These are phyloP conservation scores for Poronia punctata DNA, from an alignment of 495 filamentous ascomycete genomes.

Conservation along the genomic window DNA sequence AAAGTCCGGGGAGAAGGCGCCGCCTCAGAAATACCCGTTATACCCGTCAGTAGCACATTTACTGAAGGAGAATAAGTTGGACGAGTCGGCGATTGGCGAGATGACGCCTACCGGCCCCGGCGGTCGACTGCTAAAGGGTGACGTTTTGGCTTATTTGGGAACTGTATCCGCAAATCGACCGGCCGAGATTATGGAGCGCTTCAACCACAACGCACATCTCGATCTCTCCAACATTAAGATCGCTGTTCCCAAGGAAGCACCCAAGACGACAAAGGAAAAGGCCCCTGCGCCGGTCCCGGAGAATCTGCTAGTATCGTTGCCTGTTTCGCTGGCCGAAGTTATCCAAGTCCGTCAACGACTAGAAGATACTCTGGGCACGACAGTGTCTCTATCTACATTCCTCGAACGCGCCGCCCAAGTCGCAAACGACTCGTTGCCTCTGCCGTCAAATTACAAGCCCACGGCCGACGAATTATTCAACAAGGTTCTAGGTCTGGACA, in stretches of 20 bases:
- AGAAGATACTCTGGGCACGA: conserved; percentile 64
- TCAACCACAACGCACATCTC: conserved; percentile 70
- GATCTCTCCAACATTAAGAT: conserved; percentile 92
- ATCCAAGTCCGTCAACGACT: conserved; percentile 74
- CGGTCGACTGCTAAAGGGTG: conserved; percentile 88
- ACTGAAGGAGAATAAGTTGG: conserved; percentile 67
- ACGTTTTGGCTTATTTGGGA: conserved; percentile 87
- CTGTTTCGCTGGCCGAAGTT: conserved; percentile 71
- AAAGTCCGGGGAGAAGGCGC: conserved; percentile 18
- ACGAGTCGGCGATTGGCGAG: conserved; percentile 61
- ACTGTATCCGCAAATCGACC: conserved; percentile 62
- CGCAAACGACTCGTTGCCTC: conserved; percentile 80
- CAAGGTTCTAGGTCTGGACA: conserved; percentile 69
- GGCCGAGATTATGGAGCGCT: conserved; percentile 56
- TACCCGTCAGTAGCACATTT: conserved; percentile 81
- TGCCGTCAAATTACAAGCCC: conserved; percentile 49
- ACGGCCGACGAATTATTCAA: conserved; percentile 81
- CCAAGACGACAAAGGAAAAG: conserved; percentile 39
- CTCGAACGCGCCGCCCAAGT: conserved; percentile 73
- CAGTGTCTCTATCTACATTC: conserved; percentile 79
- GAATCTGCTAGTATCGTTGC: conserved; percentile 53
- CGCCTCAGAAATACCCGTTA: conserved; percentile 62
- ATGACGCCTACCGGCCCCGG: conserved; percentile 85
- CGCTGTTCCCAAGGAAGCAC: conserved; percentile 51
- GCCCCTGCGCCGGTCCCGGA: conserved; percentile 35